A percentile compares a stretch with the other conserved stretches of the same genome.
Evolutionary conservation across 2,329 filamentous ascomycete species (phyloP).

Genomic region (Delphinella strobiligena): DNA sequence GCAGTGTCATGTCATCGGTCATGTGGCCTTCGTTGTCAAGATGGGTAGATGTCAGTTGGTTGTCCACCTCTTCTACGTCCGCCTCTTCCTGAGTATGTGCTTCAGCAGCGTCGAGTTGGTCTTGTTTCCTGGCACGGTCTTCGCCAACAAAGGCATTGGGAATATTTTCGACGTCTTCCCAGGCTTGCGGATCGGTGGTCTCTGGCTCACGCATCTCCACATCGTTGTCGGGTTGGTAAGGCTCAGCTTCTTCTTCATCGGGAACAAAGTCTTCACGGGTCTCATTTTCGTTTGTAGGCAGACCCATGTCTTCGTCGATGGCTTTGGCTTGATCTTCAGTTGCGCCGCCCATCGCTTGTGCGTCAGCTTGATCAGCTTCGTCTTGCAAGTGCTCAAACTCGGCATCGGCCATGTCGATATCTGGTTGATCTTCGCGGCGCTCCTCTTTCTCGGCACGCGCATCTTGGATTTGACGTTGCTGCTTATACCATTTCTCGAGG

Average conservation of each 20-base stretch:
- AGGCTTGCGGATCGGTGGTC: constrained; percentile 14
- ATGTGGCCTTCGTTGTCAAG: constrained; percentile 27
- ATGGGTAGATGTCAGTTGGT: constrained; percentile 62
- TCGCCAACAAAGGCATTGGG: constrained; percentile 34
- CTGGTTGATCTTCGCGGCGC: constrained; percentile 37
- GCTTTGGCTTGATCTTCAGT: constrained; percentile 76
- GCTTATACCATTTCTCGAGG: constrained; percentile 83
- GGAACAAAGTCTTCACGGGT: constrained; percentile 19
- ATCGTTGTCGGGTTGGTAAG: constrained; percentile 26
- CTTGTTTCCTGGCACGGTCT: constrained; percentile 28
- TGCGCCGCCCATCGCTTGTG: constrained; percentile 82
- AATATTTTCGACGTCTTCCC: constrained; percentile 18
- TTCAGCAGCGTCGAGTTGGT: constrained; percentile 15
- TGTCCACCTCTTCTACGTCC: constrained; percentile 34
- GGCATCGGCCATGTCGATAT: constrained; percentile 62
- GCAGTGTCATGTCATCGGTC: not conserved
- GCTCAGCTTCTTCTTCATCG: constrained; percentile 12
- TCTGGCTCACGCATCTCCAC: constrained; percentile 25
- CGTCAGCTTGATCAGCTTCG: constrained; percentile 69
- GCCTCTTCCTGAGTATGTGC: constrained; percentile 14
- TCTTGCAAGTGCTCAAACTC: constrained; percentile 91
- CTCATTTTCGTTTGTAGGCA: constrained; percentile 50
- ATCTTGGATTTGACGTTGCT: constrained; percentile 63
- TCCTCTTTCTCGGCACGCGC: constrained; percentile 36
- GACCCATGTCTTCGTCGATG: constrained; percentile 78